These are phyloP conservation scores for Cephaloascus fragrans DNA, from an alignment of 805 yeast genomes.

Conservation along the genomic window DNA sequence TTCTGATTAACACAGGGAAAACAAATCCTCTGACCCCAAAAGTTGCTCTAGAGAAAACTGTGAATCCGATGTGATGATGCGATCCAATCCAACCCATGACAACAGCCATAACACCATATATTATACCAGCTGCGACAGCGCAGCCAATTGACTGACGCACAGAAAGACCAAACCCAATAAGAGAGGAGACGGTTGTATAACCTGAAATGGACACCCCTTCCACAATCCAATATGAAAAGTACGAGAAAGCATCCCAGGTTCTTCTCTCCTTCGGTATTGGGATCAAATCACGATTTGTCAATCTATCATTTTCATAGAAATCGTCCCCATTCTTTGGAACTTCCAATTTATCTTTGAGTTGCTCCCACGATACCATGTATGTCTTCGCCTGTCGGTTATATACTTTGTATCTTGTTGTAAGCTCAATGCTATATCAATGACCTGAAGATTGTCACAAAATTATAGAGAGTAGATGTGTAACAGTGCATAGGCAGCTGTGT, in stretches of 20 bases:
- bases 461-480: too few relatives aligned
- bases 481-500: too few relatives aligned
- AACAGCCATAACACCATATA: conserved; percentile 10
- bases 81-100: conserved; percentile 15
- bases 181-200: conserved; percentile 4
- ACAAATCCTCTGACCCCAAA: conserved; percentile 24
- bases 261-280: conserved; percentile 23
- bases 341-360: conserved; percentile 6
- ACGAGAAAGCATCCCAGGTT: conserved; percentile 20
- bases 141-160: conserved; percentile 15
- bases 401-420: too few relatives aligned
- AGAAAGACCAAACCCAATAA: conserved; percentile 7
- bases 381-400: too few relatives aligned
- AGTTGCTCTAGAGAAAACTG: conserved; percentile 22
- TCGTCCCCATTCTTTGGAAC: conserved; percentile 15
- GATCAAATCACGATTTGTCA: conserved; percentile 26
- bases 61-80: conserved; percentile 24
- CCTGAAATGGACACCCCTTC: conserved; percentile 5
- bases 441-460: too few relatives aligned
- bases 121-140: conserved; percentile 14
- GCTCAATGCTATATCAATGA: too few relatives aligned
- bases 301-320: conserved; percentile 13
- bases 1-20: conserved; percentile 22
- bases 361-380: neutral
- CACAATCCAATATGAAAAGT: conserved; percentile 4